A percentile compares a stretch with the other conserved stretches of the same genome.
These are phyloP conservation scores for Amniculicola lignicola DNA, from an alignment of 495 filamentous ascomycete genomes.

Conservation along the genomic window DNA sequence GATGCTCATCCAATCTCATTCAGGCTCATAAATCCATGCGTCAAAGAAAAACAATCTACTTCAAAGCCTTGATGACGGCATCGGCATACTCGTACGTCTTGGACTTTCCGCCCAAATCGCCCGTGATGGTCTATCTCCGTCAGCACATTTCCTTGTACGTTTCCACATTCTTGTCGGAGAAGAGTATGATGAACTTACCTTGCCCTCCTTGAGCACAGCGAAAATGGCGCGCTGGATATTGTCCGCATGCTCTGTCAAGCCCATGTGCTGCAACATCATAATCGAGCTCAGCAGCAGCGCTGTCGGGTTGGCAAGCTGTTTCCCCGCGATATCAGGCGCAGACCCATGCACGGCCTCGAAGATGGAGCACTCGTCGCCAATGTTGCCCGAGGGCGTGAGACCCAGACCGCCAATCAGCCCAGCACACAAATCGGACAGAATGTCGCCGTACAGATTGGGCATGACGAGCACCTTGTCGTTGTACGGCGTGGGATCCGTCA, in stretches of 20 bases:
- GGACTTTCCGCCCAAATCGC: slow-evolving; percentile 89
- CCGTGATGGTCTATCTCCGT: slow-evolving; percentile 65
- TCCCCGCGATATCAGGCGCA: slow-evolving; percentile 95
- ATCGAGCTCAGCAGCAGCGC: slow-evolving; percentile 85
- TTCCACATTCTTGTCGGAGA: too few relatives aligned
- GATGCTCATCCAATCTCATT: slow-evolving; percentile 5
- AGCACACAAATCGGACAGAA: slow-evolving; percentile 98
- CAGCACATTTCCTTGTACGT: slow-evolving; percentile 16
- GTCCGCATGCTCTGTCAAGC: slow-evolving; percentile 74
- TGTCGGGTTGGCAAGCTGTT: slow-evolving; percentile 92
- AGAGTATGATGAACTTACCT: slow-evolving; percentile 50
- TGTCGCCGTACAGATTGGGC: slow-evolving; percentile 99
- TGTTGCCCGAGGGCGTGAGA: slow-evolving; percentile 95
- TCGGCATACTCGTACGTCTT: slow-evolving; percentile 88
- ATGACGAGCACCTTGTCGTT: slow-evolving; percentile 99
- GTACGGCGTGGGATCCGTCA: slow-evolving; percentile 89
- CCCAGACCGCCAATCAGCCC: slow-evolving; percentile 97
- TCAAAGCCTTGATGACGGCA: slow-evolving; percentile 85
- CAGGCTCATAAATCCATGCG: slow-evolving; percentile 4
- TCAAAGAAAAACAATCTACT: slow-evolving; percentile 36
- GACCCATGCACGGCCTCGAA: slow-evolving; percentile 99
- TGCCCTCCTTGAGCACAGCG: slow-evolving; percentile 89
- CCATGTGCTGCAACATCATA: slow-evolving; percentile 99
- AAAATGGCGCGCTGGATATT: slow-evolving; percentile 94
- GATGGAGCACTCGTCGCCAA: slow-evolving; percentile 76